A percentile compares a stretch with the other conserved stretches of the same genome.
Evolutionary conservation across 2,329 filamentous ascomycete genomes (phyloP).

Genomic region (Cyphellophora attinorum): DNA sequence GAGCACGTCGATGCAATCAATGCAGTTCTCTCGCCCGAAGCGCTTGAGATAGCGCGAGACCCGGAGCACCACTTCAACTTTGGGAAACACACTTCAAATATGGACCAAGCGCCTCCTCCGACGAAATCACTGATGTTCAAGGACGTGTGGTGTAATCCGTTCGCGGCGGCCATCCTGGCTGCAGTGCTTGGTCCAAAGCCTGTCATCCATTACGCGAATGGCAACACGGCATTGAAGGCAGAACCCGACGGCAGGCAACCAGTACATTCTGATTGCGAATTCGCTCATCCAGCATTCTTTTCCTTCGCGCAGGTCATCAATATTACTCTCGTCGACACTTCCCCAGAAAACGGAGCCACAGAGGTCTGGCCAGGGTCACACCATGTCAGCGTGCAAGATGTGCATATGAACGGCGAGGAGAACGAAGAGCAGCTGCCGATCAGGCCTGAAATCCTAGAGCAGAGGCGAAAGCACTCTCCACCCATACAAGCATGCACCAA

Average conservation of each 20-base stretch:
- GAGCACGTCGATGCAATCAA: slow-evolving; percentile 25
- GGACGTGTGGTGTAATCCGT: slow-evolving; percentile 31
- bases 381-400: slow-evolving; percentile 24
- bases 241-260: slow-evolving; percentile 26
- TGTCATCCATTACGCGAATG: slow-evolving; percentile 27
- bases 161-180: slow-evolving; percentile 24
- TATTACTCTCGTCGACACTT: slow-evolving; percentile 36
- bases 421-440: slow-evolving; percentile 20
- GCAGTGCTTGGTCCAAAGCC: slow-evolving; percentile 29
- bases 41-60: slow-evolving; percentile 22
- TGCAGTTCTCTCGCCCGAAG: slow-evolving; percentile 20
- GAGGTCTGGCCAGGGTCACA: slow-evolving; percentile 44
- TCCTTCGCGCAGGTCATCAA: slow-evolving; percentile 41
- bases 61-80: slow-evolving; percentile 22
- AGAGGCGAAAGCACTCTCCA: slow-evolving; percentile 23
- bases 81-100: slow-evolving; percentile 26
- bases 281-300: slow-evolving; percentile 39
- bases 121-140: slow-evolving; percentile 25
- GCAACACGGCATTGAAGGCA: slow-evolving; percentile 32
- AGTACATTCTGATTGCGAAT: slow-evolving; percentile 32
- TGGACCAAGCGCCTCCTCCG: slow-evolving; percentile 31
- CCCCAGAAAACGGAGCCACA: slow-evolving; percentile 37
- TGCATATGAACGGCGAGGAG: slow-evolving; percentile 17
- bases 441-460: slow-evolving; percentile 23
- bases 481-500: slow-evolving; percentile 31